Conservation (phyloP, 2,329 filamentous ascomycete genomes). For the Boeremia lycopersici region DNA sequence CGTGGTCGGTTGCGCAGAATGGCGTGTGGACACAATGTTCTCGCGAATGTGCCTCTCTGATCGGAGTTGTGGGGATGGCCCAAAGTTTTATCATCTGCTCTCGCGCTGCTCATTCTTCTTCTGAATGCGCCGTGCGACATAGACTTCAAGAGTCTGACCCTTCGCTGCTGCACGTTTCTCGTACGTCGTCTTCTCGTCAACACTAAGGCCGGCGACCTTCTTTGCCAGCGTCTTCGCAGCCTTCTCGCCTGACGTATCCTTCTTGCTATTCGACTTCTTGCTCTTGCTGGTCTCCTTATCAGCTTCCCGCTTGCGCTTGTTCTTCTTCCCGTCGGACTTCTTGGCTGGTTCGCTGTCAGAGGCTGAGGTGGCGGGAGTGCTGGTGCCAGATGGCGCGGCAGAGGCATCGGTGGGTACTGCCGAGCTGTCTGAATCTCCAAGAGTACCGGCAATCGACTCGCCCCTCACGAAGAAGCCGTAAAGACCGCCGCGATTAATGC, state of each 20-base stretch:
- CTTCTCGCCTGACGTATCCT: slow-evolving; percentile 2
- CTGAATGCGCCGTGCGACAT: slow-evolving; percentile 40
- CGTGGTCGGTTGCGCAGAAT: too few relatives aligned
- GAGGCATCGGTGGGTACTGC: slow-evolving; percentile 22
- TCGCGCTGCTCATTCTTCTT: slow-evolving; percentile 38
- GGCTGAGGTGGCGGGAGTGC: slow-evolving; percentile 39
- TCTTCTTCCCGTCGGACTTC: slow-evolving; percentile 19
- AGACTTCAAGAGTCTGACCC: slow-evolving; percentile 46
- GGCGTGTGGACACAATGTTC: too few relatives aligned
- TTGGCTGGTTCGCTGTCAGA: slow-evolving; percentile 27
- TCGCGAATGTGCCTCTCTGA: background rate
- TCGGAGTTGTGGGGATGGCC: background rate
- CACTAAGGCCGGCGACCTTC: slow-evolving; percentile 37
- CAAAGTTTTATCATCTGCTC: background rate
- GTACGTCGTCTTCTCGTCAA: slow-evolving; percentile 39
- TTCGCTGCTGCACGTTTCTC: slow-evolving; percentile 45
- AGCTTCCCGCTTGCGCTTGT: slow-evolving; percentile 38
- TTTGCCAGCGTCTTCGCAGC: slow-evolving; percentile 21
- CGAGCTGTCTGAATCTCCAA: slow-evolving; percentile 46
- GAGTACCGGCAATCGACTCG: slow-evolving; percentile 75
- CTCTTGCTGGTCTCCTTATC: slow-evolving; percentile 16
- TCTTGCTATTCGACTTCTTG: slow-evolving; percentile 20
- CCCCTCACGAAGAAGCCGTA: slow-evolving; percentile 88
- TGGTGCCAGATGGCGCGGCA: slow-evolving; percentile 22
- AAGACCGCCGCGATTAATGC: slow-evolving; percentile 61